Evolutionary conservation across 1,284 basidiomycete species (phyloP), one percentile per base, ranked within the genome.

Genomic region (Garcileccinum viscosum): DNA sequence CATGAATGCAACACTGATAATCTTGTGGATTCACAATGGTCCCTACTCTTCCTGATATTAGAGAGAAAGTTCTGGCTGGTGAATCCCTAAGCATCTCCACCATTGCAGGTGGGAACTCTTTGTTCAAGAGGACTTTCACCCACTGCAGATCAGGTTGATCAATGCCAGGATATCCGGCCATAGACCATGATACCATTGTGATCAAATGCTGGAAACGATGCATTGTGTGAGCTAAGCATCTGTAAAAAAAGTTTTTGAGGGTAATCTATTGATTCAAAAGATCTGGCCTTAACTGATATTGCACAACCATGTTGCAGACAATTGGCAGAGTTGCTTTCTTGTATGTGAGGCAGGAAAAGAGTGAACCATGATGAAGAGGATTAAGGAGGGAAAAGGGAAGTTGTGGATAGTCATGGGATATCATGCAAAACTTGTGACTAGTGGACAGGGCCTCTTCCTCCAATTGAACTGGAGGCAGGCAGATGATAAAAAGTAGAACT

Each of bases 301-400:
- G 47, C 4, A 11, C 6, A 14, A 61, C 5, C 9, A 15, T 15
- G 19, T 24, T 22, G 19, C 40, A 32, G 3, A 17, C 17, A 11
- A 59, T 59, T 11, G 19, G 56, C 35, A 59, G 22, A 35, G 56
- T 59, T n/a, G 56, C 22, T 17, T 68, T 53, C 9, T 17, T 50
- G 37, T 68, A 68, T 8, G n/a, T 30, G 1, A 70, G 69, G 47
- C 69, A 70, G n/a, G 69, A 70, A 24, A 70, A 70, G 9, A 68
- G 63, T 9, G 60, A 63, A 22, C 67, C 42, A 8, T 50, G 50
- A 5, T 3, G 19, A 40, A 68, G 22, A 37, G 12, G 32, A 17
- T 58, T 7, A 6, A 3, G 19, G 9, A 69, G 63, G 37, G 60
- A 62, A 58, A 38, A 70, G 2, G 50, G 63, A n/a, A 70, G 61